Conservation (phyloP, 2,329 filamentous ascomycete genomes). For the Xylaria multiplex region DNA sequence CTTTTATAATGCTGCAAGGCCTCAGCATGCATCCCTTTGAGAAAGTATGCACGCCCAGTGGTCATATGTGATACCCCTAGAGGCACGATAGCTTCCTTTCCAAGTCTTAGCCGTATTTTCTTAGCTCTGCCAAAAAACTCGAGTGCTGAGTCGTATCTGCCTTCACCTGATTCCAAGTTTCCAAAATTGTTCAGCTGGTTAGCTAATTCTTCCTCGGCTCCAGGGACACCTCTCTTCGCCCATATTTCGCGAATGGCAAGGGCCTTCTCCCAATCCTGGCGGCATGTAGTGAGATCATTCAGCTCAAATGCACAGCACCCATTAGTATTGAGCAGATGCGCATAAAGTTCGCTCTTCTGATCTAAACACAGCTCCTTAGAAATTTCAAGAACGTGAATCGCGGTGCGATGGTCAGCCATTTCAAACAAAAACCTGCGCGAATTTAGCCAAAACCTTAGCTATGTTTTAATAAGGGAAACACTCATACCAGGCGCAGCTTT, state of each 20-base stretch:
- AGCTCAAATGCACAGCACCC: constrained; percentile 4
- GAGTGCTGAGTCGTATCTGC: not conserved
- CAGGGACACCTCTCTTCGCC: not conserved
- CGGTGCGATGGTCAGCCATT: constrained; percentile 3
- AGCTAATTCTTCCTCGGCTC: constrained; percentile 5
- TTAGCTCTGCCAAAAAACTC: not conserved
- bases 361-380: not conserved
- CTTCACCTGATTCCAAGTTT: constrained; percentile 5
- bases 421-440: not conserved
- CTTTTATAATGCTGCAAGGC: not conserved
- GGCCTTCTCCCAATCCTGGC: not conserved
- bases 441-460: too few species aligned
- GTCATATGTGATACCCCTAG: constrained; percentile 7
- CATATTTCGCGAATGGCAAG: constrained; percentile 2
- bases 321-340: constrained; percentile 8
- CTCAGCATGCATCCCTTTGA: not conserved
- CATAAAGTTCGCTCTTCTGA: not conserved
- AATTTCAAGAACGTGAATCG: not conserved
- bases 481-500: constrained; percentile 1
- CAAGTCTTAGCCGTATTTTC: not conserved
- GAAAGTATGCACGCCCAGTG: constrained; percentile 6
- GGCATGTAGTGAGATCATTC: not conserved
- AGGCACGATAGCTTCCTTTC: not conserved
- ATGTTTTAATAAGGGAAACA: too few species aligned
- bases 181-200: constrained; percentile 7